Conservation (phyloP, 768 basidiomycete genomes). For the Phanerochaete carnosa region DNA sequence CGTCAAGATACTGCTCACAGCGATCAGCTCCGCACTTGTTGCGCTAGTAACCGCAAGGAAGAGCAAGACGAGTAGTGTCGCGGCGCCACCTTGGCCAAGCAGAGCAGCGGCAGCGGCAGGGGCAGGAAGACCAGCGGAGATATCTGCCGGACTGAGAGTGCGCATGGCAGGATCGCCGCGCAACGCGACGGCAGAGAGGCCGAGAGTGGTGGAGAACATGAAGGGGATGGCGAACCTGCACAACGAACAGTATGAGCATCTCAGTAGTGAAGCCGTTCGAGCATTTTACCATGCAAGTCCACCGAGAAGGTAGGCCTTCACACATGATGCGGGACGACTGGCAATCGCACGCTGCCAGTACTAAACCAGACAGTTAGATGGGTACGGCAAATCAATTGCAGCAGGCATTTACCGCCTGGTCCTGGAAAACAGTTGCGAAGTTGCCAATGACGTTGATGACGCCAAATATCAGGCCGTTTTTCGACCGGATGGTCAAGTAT, state of each 20-base stretch:
- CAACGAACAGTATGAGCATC: not conserved
- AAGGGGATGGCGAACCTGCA: slow-evolving; percentile 82
- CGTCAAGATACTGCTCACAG: slow-evolving; percentile 78
- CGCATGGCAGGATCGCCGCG: slow-evolving; percentile 55
- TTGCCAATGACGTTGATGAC: slow-evolving; percentile 89
- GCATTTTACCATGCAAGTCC: slow-evolving; percentile 73
- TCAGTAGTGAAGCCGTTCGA: not conserved
- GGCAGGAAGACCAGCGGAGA: slow-evolving; percentile 86
- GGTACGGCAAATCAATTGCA: not conserved
- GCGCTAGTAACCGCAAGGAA: slow-evolving; percentile 88
- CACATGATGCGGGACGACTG: slow-evolving; percentile 75
- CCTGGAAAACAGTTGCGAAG: slow-evolving; percentile 63
- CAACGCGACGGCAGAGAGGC: slow-evolving; percentile 84
- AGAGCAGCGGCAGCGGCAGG: slow-evolving; percentile 81
- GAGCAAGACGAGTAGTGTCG: slow-evolving; percentile 72
- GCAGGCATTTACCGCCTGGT: slow-evolving; percentile 29
- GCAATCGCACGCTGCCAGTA: slow-evolving; percentile 96
- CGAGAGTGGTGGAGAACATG: slow-evolving; percentile 82
- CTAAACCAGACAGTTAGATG: slow-evolving; percentile 5
- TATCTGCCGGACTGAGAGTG: slow-evolving; percentile 53
- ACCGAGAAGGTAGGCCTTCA: slow-evolving; percentile 88
- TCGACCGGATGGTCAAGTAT: slow-evolving; percentile 59
- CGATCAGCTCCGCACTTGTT: slow-evolving; percentile 88
- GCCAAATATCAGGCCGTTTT: slow-evolving; percentile 59
- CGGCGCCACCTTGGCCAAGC: slow-evolving; percentile 75